phyloP scores from a whole-genome alignment of 345 rosid genomes.

The Melaleuca quinquenervia region DNA sequence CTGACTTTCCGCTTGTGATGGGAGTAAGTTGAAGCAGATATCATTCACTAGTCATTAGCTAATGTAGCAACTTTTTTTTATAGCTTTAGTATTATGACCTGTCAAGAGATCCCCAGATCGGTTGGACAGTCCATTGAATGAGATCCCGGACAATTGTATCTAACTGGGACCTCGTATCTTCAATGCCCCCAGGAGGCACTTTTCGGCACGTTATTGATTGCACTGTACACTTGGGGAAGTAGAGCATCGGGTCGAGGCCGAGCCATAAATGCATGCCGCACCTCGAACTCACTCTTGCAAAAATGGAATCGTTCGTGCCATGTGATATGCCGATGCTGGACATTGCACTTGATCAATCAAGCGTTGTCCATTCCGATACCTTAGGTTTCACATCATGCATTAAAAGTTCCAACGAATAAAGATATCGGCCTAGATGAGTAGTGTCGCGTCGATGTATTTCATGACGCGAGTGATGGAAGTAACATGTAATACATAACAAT shows the following conservation, averaged over 20 bases:
- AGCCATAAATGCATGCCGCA: neutral
- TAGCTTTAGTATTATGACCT: neutral
- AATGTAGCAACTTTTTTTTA: neutral
- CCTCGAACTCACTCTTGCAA: neutral
- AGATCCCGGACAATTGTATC: neutral
- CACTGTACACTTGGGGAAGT: accelerated
- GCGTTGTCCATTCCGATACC: neutral
- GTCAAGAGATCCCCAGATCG: neutral
- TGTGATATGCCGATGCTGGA: neutral
- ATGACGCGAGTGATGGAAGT: neutral
- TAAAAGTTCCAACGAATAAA: accelerated
- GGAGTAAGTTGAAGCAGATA: neutral
- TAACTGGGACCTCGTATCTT: neutral
- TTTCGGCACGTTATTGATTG: neutral
- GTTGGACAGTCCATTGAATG: neutral
- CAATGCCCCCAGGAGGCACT: neutral
- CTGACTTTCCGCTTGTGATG: accelerated
- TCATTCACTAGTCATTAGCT: neutral
- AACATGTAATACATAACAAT: accelerated
- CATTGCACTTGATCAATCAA: neutral
- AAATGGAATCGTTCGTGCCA: accelerated
- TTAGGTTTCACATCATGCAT: accelerated
- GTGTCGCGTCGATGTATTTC: neutral
- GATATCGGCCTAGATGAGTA: neutral
- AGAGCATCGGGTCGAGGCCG: neutral